Evolutionary conservation across 1,284 basidiomycete species (phyloP), one percentile per base, ranked within the genome.

Genomic region (Rhizoctonia solani): DNA sequence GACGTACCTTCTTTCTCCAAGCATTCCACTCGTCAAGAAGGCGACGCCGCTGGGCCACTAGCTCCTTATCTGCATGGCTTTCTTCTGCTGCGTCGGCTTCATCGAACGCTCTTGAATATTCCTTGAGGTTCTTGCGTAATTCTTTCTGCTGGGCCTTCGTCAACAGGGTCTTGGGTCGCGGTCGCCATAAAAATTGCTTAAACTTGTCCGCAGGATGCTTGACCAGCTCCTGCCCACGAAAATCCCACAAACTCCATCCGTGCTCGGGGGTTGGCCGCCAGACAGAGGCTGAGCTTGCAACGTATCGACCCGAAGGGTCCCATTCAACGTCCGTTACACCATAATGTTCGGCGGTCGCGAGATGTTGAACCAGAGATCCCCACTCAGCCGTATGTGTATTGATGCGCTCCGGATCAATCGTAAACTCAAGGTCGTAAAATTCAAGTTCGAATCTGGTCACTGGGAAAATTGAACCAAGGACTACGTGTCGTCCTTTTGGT

Each of bases 161-260:
- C 66, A 99, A 83, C 65, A 99, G 80, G 4, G 93, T 90, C 34
- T 87, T 85, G 3, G 97, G 95, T 25, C 97, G 88, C 42, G 96
- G 95, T 39, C 97, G 89, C 97, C 97, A 99, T 68, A 98, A 84
- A 79, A 99, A 95, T 79, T 99, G 97, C 82, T 99, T 99, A 86
- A 99, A 99, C 69, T 91, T 88, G 76, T 99, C 97, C 71, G 91
- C 83, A 69, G 95, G 87, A 69, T 90, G 86, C 79, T 95, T 95
- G 75, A 89, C 83, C 50, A 98, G 83, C 78, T 97, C 93, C 75
- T 92, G 88, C 27, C 97, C 97, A 69, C 90, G 91, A 84, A 98
- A 98, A 80, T 98, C 95, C 95, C 96, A 99, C 72, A 99, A 87
- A 11, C 89, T 90, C 76, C 90, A 99, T 46, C 97, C 97, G 72